Conservation (phyloP, 495 filamentous ascomycete genomes). For the Podospora australis region DNA sequence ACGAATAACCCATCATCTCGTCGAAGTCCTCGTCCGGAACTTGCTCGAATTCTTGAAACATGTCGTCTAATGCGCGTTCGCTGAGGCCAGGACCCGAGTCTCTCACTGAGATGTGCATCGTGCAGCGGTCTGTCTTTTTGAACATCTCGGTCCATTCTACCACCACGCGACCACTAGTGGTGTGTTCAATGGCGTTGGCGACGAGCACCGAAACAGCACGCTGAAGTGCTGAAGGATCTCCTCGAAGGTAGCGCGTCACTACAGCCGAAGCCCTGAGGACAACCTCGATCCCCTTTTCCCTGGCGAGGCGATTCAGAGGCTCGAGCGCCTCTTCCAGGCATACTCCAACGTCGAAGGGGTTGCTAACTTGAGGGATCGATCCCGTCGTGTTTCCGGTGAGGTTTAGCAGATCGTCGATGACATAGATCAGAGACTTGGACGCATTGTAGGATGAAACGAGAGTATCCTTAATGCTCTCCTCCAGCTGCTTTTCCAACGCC, state of each 20-base stretch:
- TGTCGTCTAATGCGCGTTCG: conserved; percentile 53
- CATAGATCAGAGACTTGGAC: conserved; percentile 86
- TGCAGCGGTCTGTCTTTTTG: conserved; percentile 31
- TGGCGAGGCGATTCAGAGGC: conserved; percentile 58
- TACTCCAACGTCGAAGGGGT: conserved; percentile 58
- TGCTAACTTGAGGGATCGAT: conserved; percentile 60
- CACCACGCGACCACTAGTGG: conserved; percentile 52
- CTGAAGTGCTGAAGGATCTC: conserved; percentile 63
- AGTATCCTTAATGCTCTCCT: conserved; percentile 67
- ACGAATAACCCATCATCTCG: conserved; percentile 21
- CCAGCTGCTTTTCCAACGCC: conserved; percentile 67
- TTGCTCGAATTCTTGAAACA: conserved; percentile 78
- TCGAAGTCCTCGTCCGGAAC: conserved; percentile 55
- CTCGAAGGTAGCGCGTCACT: conserved; percentile 55
- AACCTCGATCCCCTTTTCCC: conserved; percentile 61
- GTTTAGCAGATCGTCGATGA: conserved; percentile 82
- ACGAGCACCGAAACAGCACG: conserved; percentile 69
- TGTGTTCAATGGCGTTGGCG: conserved; percentile 73
- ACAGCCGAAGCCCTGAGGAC: conserved; percentile 51
- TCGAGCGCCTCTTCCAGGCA: conserved; percentile 64
- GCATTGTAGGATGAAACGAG: conserved; percentile 73
- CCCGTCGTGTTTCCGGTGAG: conserved; percentile 75
- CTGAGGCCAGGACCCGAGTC: conserved; percentile 71
- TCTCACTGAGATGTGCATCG: conserved; percentile 59
- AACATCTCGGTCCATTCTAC: conserved; percentile 52